A percentile compares a stretch with the other conserved stretches of the same genome.
These are phyloP conservation scores for Babesia ovis DNA, from an alignment of 169 alveolate species.

Conservation along the genomic window DNA sequence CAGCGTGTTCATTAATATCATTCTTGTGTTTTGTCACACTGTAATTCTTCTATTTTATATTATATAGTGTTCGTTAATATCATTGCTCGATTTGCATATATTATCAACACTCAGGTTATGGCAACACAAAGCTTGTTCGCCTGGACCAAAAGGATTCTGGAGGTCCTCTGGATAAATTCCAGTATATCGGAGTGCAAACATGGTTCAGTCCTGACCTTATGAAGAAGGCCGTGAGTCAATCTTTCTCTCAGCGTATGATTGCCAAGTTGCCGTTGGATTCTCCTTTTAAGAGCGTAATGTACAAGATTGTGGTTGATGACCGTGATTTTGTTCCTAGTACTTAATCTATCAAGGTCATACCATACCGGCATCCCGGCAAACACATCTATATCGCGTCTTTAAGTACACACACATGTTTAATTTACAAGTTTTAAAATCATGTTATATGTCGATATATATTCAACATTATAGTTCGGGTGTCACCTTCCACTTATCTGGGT, in stretches of 20 bases:
- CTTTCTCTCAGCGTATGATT: constrained; percentile 63
- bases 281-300: constrained; percentile 66
- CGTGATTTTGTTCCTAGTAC: constrained; percentile 53
- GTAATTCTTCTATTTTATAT: background rate
- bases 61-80: background rate
- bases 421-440: too few relatives aligned
- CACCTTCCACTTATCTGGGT: too few relatives aligned
- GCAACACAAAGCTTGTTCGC: constrained; percentile 41
- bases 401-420: too few relatives aligned
- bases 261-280: constrained; percentile 46
- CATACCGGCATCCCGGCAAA: too few relatives aligned
- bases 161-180: constrained; percentile 44
- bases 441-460: too few relatives aligned
- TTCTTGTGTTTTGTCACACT: background rate
- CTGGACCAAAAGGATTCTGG: constrained; percentile 29
- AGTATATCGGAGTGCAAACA: constrained; percentile 72
- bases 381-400: too few relatives aligned
- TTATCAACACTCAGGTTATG: constrained; percentile 46
- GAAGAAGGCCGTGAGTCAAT: constrained; percentile 47
- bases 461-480: too few relatives aligned
- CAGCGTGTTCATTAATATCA: too few relatives aligned
- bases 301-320: constrained; percentile 77
- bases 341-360: too few relatives aligned
- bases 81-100: background rate
- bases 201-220: constrained; percentile 70